These are phyloP conservation scores for Curvularia spicifera DNA, from an alignment of 2,329 filamentous ascomycete genomes.

Conservation along the genomic window DNA sequence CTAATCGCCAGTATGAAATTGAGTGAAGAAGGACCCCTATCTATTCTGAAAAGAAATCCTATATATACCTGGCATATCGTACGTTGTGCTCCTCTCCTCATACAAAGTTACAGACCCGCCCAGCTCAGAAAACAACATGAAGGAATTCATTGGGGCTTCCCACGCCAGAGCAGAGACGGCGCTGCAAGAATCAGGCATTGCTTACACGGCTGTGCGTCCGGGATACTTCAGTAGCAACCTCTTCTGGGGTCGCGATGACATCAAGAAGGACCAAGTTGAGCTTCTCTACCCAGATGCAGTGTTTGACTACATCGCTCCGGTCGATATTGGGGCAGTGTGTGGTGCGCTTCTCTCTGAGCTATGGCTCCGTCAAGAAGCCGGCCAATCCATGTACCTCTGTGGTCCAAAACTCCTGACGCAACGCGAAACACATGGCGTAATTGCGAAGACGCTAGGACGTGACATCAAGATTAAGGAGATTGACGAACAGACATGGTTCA, in stretches of 20 bases:
- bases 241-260: conserved; percentile 33
- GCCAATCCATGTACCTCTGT: conserved; percentile 41
- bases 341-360: conserved; percentile 50
- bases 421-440: not conserved
- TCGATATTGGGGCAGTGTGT: conserved; percentile 55
- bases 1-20: too few species aligned
- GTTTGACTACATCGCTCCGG: conserved; percentile 52
- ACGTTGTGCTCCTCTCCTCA: conserved; percentile 54
- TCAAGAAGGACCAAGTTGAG: conserved; percentile 43
- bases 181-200: conserved; percentile 52
- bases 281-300: conserved; percentile 38
- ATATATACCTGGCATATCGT: conserved; percentile 45
- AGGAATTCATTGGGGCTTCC: conserved; percentile 6
- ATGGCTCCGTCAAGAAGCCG: conserved; percentile 32
- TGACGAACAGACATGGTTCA: conserved; percentile 4
- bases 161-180: conserved; percentile 57
- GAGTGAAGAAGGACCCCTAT: too few species aligned
- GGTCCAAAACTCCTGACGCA: conserved; percentile 47
- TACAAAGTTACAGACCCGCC: conserved; percentile 13
- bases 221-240: conserved; percentile 56
- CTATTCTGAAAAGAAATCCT: too few species aligned
- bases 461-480: conserved; percentile 14
- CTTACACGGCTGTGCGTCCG: conserved; percentile 53
- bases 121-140: conserved; percentile 3
- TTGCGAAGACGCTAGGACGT: conserved; percentile 9